Evolutionary conservation across 495 filamentous ascomycete genomes (phyloP).

Genomic region (Trypethelium eluteriae): DNA sequence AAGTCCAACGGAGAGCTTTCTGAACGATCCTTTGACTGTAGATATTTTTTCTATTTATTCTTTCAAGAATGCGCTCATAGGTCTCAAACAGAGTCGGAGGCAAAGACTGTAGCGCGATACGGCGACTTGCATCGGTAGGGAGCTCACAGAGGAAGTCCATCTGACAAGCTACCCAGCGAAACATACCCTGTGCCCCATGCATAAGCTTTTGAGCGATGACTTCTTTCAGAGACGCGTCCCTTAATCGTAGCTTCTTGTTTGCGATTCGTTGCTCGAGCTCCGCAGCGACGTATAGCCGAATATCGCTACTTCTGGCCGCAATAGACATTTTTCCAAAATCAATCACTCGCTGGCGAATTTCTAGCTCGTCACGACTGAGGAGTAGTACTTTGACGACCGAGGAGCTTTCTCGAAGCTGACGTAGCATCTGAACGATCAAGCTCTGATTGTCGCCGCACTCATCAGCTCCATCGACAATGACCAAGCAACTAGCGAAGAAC

Average conservation of each 20-base stretch:
- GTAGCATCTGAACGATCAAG: neutral
- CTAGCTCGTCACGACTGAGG: conserved; percentile 2
- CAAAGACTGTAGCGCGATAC: conserved; percentile 30
- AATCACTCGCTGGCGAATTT: neutral
- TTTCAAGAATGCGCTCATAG: conserved; percentile 35
- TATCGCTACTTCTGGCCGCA: conserved; percentile 1
- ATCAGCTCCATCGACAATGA: conserved; percentile 1
- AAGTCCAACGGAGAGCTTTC: conserved; percentile 27
- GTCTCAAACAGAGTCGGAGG: conserved; percentile 31
- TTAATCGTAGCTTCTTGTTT: neutral
- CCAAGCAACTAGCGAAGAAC: neutral
- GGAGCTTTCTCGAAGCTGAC: neutral
- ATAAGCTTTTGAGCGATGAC: conserved; percentile 2
- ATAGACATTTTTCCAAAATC: neutral
- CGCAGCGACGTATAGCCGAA: neutral
- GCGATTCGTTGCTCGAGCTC: conserved; percentile 1
- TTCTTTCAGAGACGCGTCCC: neutral
- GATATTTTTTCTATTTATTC: conserved; percentile 20
- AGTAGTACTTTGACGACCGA: neutral
- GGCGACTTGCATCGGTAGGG: conserved; percentile 29
- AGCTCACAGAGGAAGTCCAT: conserved; percentile 30
- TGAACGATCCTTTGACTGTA: conserved; percentile 26
- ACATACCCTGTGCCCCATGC: neutral
- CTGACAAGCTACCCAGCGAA: conserved; percentile 6
- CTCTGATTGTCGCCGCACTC: neutral